Percentiles rank a stretch among this genome's conserved stretches.
Evolutionary conservation across 805 yeast genomes (phyloP).

Genomic region (Lachancea nothofagi): DNA sequence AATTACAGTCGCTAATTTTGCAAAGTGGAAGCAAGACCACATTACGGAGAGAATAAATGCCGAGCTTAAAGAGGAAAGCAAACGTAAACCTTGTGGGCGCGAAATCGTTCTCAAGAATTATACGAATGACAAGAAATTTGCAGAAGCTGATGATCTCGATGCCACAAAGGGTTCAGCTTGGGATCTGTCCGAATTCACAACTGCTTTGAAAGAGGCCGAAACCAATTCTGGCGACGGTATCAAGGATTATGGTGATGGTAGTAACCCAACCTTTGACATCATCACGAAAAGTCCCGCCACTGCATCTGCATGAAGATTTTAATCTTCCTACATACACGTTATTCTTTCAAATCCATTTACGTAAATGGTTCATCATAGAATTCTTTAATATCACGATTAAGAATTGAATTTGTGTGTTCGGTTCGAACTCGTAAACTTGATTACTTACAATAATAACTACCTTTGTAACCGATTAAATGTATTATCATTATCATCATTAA

Average conservation of each 20-base stretch:
- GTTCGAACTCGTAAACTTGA: too few species aligned
- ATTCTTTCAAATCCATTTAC: background rate
- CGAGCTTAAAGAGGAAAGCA: slow-evolving; percentile 37
- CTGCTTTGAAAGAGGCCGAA: slow-evolving; percentile 34
- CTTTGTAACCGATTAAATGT: slow-evolving; percentile 2
- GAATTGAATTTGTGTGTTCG: too few species aligned
- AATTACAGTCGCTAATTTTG: slow-evolving; percentile 74
- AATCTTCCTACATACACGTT: slow-evolving; percentile 3
- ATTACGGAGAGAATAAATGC: slow-evolving; percentile 47
- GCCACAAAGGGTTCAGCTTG: slow-evolving; percentile 36
- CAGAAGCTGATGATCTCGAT: slow-evolving; percentile 39
- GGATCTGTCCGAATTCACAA: slow-evolving; percentile 40
- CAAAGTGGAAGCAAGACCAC: slow-evolving; percentile 76
- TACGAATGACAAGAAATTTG: slow-evolving; percentile 50
- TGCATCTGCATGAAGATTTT: slow-evolving; percentile 17
- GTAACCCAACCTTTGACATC: slow-evolving; percentile 34
- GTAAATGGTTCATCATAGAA: slow-evolving; percentile 2
- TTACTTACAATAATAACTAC: background rate
- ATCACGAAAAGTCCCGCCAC: slow-evolving; percentile 10
- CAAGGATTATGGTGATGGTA: slow-evolving; percentile 73
- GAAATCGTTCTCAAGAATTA: slow-evolving; percentile 61
- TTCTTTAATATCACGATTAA: too few species aligned
- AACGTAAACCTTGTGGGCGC: slow-evolving; percentile 56
- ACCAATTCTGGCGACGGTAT: slow-evolving; percentile 38
- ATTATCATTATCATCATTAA: slow-evolving; percentile 4